These are phyloP conservation scores for Adansonia rubrostipa DNA, from an alignment of 441 rosid species.

Conservation along the genomic window DNA sequence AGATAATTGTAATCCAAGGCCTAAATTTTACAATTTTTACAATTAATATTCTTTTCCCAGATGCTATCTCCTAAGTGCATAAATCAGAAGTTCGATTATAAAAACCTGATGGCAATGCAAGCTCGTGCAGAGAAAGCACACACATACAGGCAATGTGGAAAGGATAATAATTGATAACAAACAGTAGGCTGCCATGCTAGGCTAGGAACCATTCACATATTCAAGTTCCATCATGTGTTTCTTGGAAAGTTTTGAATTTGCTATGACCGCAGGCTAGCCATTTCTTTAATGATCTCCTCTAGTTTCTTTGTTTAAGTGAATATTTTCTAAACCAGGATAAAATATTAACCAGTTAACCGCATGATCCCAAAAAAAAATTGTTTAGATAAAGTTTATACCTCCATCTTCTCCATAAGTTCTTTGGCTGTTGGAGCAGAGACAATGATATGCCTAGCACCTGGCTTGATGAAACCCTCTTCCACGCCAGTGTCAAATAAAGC, in stretches of 20 bases:
- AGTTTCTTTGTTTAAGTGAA: not conserved
- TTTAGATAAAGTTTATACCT: conserved; percentile 50
- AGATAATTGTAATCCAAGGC: conserved; percentile 14
- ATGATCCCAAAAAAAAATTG: not conserved
- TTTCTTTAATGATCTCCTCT: not conserved
- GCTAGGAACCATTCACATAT: not conserved
- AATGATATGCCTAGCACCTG: conserved; percentile 73
- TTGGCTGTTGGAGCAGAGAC: conserved; percentile 86
- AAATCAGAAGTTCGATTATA: not conserved
- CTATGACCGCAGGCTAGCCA: not conserved
- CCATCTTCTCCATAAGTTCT: conserved; percentile 90
- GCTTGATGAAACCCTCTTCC: conserved; percentile 90
- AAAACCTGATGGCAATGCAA: not conserved
- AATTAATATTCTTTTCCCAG: not conserved
- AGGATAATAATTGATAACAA: not conserved
- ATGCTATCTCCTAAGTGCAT: not conserved
- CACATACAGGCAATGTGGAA: not conserved
- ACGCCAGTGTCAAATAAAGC: conserved; percentile 86
- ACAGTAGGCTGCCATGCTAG: not conserved
- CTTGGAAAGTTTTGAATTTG: not conserved
- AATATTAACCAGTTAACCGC: not conserved
- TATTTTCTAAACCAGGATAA: not conserved
- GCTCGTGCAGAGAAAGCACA: not conserved
- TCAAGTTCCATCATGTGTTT: not conserved
- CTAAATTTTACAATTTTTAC: not conserved